Evolutionary conservation across 176 grass and related monocot genomes (phyloP).

Genomic region (Oryza coarctata): DNA sequence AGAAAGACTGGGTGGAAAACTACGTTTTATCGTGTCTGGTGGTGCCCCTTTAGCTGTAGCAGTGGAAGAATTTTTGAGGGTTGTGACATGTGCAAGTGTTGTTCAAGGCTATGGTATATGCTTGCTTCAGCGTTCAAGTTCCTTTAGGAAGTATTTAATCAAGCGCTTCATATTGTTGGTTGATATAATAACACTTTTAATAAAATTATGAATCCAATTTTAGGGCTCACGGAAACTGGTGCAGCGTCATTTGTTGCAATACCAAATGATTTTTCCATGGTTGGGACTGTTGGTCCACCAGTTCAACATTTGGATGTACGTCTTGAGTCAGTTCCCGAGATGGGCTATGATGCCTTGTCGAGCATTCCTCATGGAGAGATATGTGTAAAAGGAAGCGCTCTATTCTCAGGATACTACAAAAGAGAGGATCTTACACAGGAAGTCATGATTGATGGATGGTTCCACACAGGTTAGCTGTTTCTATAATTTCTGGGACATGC

Average conservation of each 20-base stretch:
- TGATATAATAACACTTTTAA: not conserved
- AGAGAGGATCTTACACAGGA: constrained; percentile 74
- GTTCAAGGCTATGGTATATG: constrained; percentile 87
- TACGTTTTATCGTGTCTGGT: constrained; percentile 81
- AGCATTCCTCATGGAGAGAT: constrained; percentile 69
- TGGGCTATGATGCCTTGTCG: constrained; percentile 79
- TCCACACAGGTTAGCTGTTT: constrained; percentile 85
- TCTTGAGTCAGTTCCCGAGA: constrained; percentile 88
- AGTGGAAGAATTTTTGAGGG: constrained; percentile 86
- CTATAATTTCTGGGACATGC: not conserved
- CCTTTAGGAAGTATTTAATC: not conserved
- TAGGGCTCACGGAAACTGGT: constrained; percentile 90
- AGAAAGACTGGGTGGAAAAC: constrained; percentile 78
- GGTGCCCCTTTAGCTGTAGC: constrained; percentile 72
- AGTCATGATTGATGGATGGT: constrained; percentile 94
- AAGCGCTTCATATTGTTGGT: not conserved
- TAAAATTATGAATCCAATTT: constrained; percentile 18
- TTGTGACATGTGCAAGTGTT: constrained; percentile 87
- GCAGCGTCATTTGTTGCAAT: constrained; percentile 70
- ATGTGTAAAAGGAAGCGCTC: constrained; percentile 70
- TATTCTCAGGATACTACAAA: constrained; percentile 94
- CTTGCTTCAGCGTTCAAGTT: constrained; percentile 17
- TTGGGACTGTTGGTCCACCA: constrained; percentile 83
- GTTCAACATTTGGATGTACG: constrained; percentile 60
- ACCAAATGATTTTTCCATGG: constrained; percentile 71